These are phyloP conservation scores for Sordariomycetes sp. DNA, from an alignment of 2,329 filamentous ascomycete species.

Conservation along the genomic window DNA sequence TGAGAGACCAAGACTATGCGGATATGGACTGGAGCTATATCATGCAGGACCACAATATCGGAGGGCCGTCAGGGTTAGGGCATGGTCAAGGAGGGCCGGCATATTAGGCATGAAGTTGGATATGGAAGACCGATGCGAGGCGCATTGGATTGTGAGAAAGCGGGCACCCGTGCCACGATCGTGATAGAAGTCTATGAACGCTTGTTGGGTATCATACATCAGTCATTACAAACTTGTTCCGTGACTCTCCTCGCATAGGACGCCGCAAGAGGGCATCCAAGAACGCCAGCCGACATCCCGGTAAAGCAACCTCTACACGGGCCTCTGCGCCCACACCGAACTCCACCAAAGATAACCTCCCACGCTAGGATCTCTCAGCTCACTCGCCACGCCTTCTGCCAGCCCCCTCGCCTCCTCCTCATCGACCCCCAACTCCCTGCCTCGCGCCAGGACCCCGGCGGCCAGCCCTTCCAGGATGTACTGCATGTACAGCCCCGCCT, in stretches of 20 bases:
- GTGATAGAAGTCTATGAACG: no score
- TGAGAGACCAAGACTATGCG: neutral
- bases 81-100: neutral
- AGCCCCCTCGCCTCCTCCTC: constrained; percentile 21
- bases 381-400: constrained; percentile 17
- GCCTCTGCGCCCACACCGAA: constrained; percentile 27
- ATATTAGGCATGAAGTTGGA: neutral
- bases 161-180: no score
- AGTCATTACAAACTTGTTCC: no score
- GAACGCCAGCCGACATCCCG: no score
- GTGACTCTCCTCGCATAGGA: no score
- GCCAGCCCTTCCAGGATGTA: constrained; percentile 22
- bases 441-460: constrained; percentile 20
- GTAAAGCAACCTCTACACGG: constrained; percentile 3
- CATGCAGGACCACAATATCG: constrained; percentile 27
- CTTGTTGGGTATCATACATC: no score
- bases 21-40: constrained; percentile 39
- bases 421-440: constrained; percentile 19
- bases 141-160: no score
- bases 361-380: constrained; percentile 19
- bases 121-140: neutral
- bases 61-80: constrained; percentile 10
- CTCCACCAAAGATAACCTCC: constrained; percentile 23
- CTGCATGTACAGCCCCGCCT: constrained; percentile 22
- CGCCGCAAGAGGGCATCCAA: neutral